These are phyloP conservation scores for Trichoderma arundinaceum DNA, from an alignment of 2,329 filamentous ascomycete genomes.

Conservation along the genomic window DNA sequence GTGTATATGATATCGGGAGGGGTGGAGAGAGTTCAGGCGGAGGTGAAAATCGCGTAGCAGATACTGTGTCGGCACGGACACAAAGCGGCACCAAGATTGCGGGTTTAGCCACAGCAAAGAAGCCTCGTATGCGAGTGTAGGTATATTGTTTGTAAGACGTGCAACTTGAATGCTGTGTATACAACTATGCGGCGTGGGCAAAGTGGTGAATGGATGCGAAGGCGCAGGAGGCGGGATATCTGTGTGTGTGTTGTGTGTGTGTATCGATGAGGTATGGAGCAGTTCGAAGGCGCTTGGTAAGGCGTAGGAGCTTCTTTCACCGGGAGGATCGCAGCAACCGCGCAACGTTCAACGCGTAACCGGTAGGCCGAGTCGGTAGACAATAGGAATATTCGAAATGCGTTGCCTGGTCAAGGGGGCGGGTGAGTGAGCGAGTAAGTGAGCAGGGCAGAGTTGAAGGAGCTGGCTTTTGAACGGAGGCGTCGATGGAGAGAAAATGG, in stretches of 20 bases:
- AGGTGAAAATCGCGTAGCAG: not conserved
- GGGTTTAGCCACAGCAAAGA: conserved; percentile 23
- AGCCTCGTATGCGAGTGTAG: conserved; percentile 20
- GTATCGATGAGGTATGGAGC: not conserved
- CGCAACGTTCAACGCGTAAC: not conserved
- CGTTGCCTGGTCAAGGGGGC: not conserved
- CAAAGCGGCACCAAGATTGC: conserved; percentile 33
- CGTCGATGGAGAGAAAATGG: not conserved
- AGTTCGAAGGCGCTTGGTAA: not conserved
- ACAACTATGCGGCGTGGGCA: not conserved
- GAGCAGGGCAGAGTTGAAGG: conserved; percentile 5
- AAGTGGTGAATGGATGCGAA: not conserved
- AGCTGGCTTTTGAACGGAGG: conserved; percentile 9
- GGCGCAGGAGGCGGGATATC: not conserved
- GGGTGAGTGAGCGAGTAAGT: not conserved
- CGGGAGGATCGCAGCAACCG: conserved; percentile 2
- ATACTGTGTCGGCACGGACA: conserved; percentile 25
- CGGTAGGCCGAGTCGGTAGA: not conserved
- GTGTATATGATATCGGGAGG: conserved; percentile 34
- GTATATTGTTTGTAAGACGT: not conserved
- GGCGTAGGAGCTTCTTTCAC: conserved; percentile 3
- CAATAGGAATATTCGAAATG: not conserved
- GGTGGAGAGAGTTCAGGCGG: conserved; percentile 32
- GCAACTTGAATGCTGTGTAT: not conserved
- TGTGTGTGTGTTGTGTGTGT: not conserved